Percentiles rank a stretch among this genome's conserved stretches.
phyloP scores from a whole-genome alignment of 805 yeast genomes.

The Kazachstania psychrophila region DNA sequence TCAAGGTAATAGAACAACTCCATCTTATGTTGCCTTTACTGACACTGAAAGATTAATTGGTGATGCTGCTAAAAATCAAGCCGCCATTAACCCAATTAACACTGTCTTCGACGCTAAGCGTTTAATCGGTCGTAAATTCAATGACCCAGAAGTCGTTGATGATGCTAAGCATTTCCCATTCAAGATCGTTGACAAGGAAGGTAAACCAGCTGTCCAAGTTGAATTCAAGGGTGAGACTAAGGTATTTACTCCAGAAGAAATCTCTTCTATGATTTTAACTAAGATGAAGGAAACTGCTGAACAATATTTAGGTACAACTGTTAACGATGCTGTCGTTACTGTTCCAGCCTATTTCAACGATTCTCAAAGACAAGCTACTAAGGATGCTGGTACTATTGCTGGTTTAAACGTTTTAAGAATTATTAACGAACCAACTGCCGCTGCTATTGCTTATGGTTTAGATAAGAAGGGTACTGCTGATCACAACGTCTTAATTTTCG shows the following conservation, averaged over 20 bases:
- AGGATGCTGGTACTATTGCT: conserved; percentile 94
- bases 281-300: conserved; percentile 92
- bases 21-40: conserved; percentile 92
- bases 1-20: conserved; percentile 97
- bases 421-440: conserved; percentile 96
- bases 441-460: conserved; percentile 94
- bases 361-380: conserved; percentile 97
- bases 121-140: conserved; percentile 81
- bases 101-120: conserved; percentile 90
- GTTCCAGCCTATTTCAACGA: conserved; percentile 97
- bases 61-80: conserved; percentile 97
- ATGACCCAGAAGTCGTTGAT: conserved; percentile 66
- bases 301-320: conserved; percentile 69
- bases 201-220: conserved; percentile 75
- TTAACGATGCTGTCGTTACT: conserved; percentile 86
- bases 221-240: conserved; percentile 79
- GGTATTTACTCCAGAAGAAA: conserved; percentile 87
- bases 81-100: conserved; percentile 85
- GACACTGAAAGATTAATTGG: conserved; percentile 89
- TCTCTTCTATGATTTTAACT: conserved; percentile 82
- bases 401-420: conserved; percentile 91
- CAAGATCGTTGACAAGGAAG: conserved; percentile 60
- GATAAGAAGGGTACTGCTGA: conserved; percentile 69
- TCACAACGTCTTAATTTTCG: conserved; percentile 84
- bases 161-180: conserved; percentile 86